These are phyloP conservation scores for Diaporthe sp. DNA, from an alignment of 2,329 filamentous ascomycete species.

Conservation along the genomic window DNA sequence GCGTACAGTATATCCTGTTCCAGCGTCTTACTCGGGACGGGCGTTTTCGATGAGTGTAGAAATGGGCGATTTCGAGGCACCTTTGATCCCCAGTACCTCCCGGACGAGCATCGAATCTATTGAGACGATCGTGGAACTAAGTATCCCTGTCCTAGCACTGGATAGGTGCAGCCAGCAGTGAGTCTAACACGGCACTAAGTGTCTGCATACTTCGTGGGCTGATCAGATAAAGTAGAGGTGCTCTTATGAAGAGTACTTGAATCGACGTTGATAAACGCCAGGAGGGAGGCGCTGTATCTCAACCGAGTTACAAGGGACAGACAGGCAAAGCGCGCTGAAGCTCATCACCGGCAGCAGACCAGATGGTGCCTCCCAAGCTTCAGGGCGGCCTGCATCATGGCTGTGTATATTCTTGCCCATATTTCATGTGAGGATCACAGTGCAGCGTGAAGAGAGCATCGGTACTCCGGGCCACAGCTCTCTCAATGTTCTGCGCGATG, in stretches of 20 bases:
- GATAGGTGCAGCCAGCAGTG: conserved; percentile 11
- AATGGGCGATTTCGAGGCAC: conserved; percentile 11
- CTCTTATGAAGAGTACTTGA: neutral
- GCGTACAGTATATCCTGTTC: neutral
- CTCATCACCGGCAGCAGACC: neutral
- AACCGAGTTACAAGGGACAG: neutral
- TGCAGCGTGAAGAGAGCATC: no score
- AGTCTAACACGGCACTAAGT: neutral
- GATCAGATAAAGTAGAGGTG: neutral
- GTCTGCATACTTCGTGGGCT: conserved; percentile 13
- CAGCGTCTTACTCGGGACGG: neutral
- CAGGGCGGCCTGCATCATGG: neutral
- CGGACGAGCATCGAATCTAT: conserved; percentile 7
- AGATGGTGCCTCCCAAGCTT: neutral
- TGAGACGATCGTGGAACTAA: conserved; percentile 9
- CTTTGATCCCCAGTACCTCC: neutral
- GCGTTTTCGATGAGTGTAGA: conserved; percentile 9
- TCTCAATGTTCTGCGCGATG: neutral
- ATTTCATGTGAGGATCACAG: no score
- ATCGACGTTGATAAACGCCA: neutral
- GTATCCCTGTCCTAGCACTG: conserved; percentile 23
- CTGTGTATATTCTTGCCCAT: no score
- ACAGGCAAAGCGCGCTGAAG: neutral
- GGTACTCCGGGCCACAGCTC: no score
- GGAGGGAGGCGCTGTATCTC: no score